These are phyloP conservation scores for Lichtheimia hyalospora DNA, from an alignment of 371 early-diverging fungal genomes.

Conservation along the genomic window DNA sequence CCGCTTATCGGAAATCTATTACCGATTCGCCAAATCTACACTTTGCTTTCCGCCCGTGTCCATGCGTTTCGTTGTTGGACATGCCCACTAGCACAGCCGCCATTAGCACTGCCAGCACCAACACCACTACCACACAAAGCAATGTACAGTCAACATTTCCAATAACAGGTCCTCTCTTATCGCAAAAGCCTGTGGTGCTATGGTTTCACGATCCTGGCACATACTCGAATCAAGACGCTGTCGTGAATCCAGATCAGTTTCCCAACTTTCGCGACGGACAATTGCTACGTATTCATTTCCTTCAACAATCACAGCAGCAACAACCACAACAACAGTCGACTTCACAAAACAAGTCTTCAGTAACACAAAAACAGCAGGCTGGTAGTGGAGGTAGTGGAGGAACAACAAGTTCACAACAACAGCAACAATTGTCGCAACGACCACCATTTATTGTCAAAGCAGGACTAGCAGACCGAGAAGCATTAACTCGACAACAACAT, in stretches of 20 bases:
- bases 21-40: no score
- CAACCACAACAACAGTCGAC: constrained; percentile 21
- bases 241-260: constrained; percentile 83
- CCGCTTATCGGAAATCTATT: no score
- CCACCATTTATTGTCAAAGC: constrained; percentile 51
- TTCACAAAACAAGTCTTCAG: no score
- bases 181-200: constrained; percentile 40
- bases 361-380: no score
- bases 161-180: constrained; percentile 12
- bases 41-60: no score
- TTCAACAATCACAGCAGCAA: constrained; percentile 18
- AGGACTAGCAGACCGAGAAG: constrained; percentile 48
- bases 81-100: no score
- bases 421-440: constrained; percentile 10
- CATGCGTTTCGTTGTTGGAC: no score
- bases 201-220: constrained; percentile 48
- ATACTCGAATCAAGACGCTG: constrained; percentile 65
- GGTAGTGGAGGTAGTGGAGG: no score
- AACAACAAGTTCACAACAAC: constrained; percentile 11
- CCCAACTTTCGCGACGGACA: constrained; percentile 77
- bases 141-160: background rate
- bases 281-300: constrained; percentile 55
- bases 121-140: no score
- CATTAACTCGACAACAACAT: constrained; percentile 51
- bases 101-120: no score